These are phyloP conservation scores for Cyclotella baltica DNA, from an alignment of 108 stramenopile species.

Conservation along the genomic window DNA sequence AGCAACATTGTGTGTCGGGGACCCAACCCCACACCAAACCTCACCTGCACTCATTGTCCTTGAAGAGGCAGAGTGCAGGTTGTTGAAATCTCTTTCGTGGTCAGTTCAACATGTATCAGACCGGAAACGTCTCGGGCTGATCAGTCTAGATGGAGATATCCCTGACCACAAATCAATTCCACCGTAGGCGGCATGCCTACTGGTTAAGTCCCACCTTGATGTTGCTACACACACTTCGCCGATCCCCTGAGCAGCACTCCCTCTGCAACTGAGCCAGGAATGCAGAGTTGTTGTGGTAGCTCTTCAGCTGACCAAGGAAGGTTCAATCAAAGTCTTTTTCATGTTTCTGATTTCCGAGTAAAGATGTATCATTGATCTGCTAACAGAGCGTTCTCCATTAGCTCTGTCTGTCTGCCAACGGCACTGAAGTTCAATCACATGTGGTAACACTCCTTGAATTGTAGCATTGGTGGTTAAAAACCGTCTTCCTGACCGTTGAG, in stretches of 20 bases:
- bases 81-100: not conserved
- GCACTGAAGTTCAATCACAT: not conserved
- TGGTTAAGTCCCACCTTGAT: not conserved
- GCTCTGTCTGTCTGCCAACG: not conserved
- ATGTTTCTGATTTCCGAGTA: not conserved
- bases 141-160: not conserved
- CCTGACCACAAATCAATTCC: not conserved
- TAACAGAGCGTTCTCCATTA: slow-evolving; percentile 6
- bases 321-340: not conserved
- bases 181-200: not conserved
- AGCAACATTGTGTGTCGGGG: not conserved
- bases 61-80: not conserved
- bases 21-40: not conserved
- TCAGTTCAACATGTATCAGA: not conserved
- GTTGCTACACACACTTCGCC: not conserved
- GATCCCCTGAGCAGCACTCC: not conserved
- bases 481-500: not conserved
- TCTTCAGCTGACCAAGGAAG: not conserved
- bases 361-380: not conserved
- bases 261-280: not conserved
- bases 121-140: not conserved
- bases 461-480: slow-evolving; percentile 1
- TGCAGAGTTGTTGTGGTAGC: not conserved
- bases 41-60: not conserved
- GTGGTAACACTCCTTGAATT: not conserved